phyloP scores from a whole-genome alignment of 1,284 basidiomycete species.

The Sporisorium scitamineum region DNA sequence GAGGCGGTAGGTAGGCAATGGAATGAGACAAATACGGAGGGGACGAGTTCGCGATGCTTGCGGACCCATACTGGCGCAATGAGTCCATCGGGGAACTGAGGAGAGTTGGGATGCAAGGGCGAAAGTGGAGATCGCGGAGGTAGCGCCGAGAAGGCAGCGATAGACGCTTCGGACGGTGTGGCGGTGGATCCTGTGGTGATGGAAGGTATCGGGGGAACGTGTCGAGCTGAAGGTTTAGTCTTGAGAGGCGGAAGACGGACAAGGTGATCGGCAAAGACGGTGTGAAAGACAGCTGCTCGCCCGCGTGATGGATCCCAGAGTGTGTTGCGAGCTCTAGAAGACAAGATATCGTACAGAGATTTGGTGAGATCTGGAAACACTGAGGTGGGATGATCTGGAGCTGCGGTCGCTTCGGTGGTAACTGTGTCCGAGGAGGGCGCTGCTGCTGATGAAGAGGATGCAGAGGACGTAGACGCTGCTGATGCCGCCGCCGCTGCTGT shows the following conservation, averaged over 20 bases:
- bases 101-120: slow-evolving; percentile 86
- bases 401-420: slow-evolving; percentile 2
- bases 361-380: slow-evolving; percentile 47
- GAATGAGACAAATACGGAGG: slow-evolving; percentile 92
- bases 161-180: slow-evolving; percentile 13
- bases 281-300: slow-evolving; percentile 54
- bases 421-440: not conserved
- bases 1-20: slow-evolving; percentile 73
- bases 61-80: slow-evolving; percentile 97
- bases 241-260: slow-evolving; percentile 89
- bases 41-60: slow-evolving; percentile 90
- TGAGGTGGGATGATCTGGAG: slow-evolving; percentile 24
- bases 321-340: slow-evolving; percentile 42
- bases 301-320: slow-evolving; percentile 58
- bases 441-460: not conserved
- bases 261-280: slow-evolving; percentile 68
- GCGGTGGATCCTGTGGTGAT: slow-evolving; percentile 64
- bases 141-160: slow-evolving; percentile 44
- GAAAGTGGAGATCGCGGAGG: slow-evolving; percentile 84
- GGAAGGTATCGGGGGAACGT: slow-evolving; percentile 64
- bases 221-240: slow-evolving; percentile 71
- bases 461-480: not conserved
- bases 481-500: slow-evolving; percentile 12
- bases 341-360: slow-evolving; percentile 51
- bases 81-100: slow-evolving; percentile 90